Evolutionary conservation across 768 basidiomycete genomes (phyloP).

Genomic region (Rhodosporidiobolus odoratus): DNA sequence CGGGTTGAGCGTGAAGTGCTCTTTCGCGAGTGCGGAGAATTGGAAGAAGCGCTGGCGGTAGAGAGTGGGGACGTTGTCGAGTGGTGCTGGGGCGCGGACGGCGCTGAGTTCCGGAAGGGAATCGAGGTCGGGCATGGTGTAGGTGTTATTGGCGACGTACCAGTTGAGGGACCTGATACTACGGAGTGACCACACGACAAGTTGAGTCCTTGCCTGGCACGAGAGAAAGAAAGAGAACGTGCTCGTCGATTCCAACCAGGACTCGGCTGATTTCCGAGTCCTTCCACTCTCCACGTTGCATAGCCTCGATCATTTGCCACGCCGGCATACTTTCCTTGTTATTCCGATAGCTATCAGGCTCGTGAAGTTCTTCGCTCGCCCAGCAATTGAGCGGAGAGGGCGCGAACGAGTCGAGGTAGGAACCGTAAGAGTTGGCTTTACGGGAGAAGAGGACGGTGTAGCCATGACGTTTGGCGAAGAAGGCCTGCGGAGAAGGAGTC

Average conservation of each 20-base stretch:
- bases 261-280: neutral
- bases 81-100: neutral
- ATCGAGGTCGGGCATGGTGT: neutral
- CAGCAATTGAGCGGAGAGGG: constrained; percentile 1
- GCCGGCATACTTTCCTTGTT: neutral
- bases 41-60: neutral
- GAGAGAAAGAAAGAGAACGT: neutral
- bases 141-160: neutral
- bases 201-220: fast-evolving
- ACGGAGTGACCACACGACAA: neutral
- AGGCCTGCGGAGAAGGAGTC: neutral
- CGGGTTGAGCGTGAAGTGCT: constrained; percentile 13
- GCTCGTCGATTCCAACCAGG: constrained; percentile 1
- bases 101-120: constrained; percentile 14
- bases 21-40: constrained; percentile 4
- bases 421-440: constrained; percentile 10
- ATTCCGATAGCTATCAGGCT: neutral
- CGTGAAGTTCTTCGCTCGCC: neutral
- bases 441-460: constrained; percentile 18
- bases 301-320: neutral
- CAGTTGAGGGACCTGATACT: neutral
- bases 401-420: constrained; percentile 14
- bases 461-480: constrained; percentile 13
- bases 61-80: constrained; percentile 1
- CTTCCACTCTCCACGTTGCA: neutral